Conservation (phyloP, 257 asterid genomes). For the Solanum megistacrolobum region DNA sequence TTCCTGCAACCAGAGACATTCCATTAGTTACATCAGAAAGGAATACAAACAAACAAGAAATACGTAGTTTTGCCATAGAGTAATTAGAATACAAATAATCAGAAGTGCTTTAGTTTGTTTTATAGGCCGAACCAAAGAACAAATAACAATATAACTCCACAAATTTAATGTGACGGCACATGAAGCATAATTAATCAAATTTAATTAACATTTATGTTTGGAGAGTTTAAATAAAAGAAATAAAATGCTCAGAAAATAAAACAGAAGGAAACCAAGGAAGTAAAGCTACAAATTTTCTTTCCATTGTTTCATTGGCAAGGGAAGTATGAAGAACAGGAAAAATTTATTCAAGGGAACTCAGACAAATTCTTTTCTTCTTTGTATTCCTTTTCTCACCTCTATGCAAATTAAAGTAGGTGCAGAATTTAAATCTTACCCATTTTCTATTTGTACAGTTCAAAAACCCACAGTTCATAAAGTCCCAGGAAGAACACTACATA, state of each 20-base stretch:
- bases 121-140: background rate
- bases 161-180: background rate
- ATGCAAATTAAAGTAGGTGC: background rate
- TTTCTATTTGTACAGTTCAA: background rate
- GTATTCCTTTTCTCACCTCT: background rate
- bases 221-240: background rate
- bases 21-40: background rate
- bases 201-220: background rate
- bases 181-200: background rate
- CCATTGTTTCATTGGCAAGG: background rate
- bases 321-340: background rate
- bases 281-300: background rate
- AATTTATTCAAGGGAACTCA: background rate
- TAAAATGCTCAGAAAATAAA: background rate
- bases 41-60: background rate
- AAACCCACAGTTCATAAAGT: background rate
- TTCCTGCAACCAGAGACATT: conserved; percentile 46
- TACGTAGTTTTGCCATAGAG: background rate
- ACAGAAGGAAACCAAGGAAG: background rate
- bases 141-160: background rate
- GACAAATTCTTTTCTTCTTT: background rate
- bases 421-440: background rate
- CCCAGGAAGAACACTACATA: background rate
- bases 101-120: background rate
- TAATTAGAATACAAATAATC: background rate